Base-by-base conservation (phyloP, 768 basidiomycete genomes). In the Obba rivulosa region DNA sequence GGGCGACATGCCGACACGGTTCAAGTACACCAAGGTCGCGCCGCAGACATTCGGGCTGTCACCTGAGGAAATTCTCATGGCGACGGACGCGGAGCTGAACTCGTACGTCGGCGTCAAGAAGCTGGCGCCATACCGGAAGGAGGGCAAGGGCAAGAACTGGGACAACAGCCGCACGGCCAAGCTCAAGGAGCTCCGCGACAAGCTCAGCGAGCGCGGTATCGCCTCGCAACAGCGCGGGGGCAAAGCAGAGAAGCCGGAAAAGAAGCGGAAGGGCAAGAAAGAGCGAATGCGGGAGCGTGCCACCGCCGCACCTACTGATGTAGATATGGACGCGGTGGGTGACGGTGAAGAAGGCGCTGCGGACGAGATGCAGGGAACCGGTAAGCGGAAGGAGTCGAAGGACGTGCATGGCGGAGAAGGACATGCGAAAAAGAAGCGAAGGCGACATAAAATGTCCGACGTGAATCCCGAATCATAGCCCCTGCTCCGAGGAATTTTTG, bases 71-170 rank as follows among this genome's bases (percentile, higher is more conserved):
- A 90, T 98, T 53, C 75, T 99, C 21, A 76, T 91, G 60, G 93
- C 95, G 5, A 90, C 85, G 3, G 95, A 99, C 66, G 74, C 81
- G 47, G 96, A 99, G 62, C 77, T 99, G 42, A 99, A 98, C 68
- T 76, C 88, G 49, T 92, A 92, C 66, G 78, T 95, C 68, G 80
- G 86, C 38, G 72, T 98, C 58, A 95, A 91, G 69, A 87, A 87
- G 64, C 77, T 91, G 55, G 96, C 95, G 14, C 91, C 96, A 5
- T 98, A 97, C 65, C 81, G 89, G 37, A 73, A 79, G 40, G 75
- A 78, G 23, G 57, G 57, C 42, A 44, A 53, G 51, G 71, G 66
- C 57, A 66, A 60, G n/a, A 71, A 66, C 25, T 91, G 84, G 82
- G 87, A 87, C 58, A 66, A 72, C 28, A 75, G 70, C 34, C 76